phyloP scores from a whole-genome alignment of 768 basidiomycete genomes.

The Trametopsis cervina region DNA sequence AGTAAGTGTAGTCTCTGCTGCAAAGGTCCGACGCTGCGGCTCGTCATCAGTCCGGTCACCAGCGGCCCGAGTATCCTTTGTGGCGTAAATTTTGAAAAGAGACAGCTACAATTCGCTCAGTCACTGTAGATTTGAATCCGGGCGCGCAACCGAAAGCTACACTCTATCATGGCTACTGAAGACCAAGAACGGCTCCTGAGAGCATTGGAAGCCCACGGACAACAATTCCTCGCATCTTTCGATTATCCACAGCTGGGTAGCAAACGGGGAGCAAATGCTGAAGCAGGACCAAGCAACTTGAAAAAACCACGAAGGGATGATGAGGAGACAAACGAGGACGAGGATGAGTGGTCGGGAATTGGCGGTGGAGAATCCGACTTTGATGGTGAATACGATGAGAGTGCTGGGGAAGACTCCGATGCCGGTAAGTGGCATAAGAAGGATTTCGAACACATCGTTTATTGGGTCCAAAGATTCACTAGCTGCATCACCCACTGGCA shows the following conservation, averaged over 20 bases:
- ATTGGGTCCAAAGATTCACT: too few relatives aligned
- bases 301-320: constrained; percentile 21
- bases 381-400: constrained; percentile 6
- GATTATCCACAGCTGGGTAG: constrained; percentile 14
- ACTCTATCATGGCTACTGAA: constrained; percentile 2
- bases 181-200: constrained; percentile 30
- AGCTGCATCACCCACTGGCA: background rate
- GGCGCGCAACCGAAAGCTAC: background rate
- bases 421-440: too few relatives aligned
- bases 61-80: background rate
- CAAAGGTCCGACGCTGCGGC: too few relatives aligned
- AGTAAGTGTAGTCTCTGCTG: too few relatives aligned
- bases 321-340: constrained; percentile 13
- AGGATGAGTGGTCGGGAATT: constrained; percentile 32
- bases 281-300: constrained; percentile 3
- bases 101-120: background rate
- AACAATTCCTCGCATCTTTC: constrained; percentile 39
- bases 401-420: constrained; percentile 5
- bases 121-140: too few relatives aligned
- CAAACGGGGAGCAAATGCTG: constrained; percentile 17
- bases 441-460: too few relatives aligned
- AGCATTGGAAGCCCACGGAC: constrained; percentile 39
- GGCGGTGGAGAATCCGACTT: constrained; percentile 23
- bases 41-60: too few relatives aligned
- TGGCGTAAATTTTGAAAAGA: background rate